phyloP scores from a whole-genome alignment of 352 stramenopile species.

The Blastocystis sp. region DNA sequence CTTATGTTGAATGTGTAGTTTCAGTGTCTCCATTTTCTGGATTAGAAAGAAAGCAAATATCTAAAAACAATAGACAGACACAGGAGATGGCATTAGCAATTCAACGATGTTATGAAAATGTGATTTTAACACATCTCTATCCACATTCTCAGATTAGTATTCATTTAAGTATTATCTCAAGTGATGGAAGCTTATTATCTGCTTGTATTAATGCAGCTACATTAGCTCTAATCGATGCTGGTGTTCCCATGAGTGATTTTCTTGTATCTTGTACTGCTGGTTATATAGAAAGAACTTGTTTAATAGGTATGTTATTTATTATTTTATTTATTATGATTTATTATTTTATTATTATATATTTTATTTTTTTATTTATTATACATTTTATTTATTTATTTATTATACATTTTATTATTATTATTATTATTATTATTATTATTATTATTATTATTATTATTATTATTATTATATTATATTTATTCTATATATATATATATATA shows the following conservation, averaged over 20 bases:
- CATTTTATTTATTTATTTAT: no score
- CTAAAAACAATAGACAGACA: neutral
- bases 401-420: no score
- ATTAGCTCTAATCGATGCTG: constrained; percentile 19
- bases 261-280: constrained; percentile 17
- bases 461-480: no score
- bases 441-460: no score
- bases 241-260: constrained; percentile 17
- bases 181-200: constrained; percentile 9
- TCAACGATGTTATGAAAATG: constrained; percentile 20
- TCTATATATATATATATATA: no score
- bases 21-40: constrained; percentile 13
- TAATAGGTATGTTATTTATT: neutral
- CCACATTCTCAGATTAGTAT: constrained; percentile 25
- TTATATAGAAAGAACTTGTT: constrained; percentile 31
- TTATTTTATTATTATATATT: no score
- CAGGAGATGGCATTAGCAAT: constrained; percentile 12
- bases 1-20: neutral
- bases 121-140: constrained; percentile 25
- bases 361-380: no score
- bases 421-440: no score
- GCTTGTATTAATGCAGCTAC: constrained; percentile 4
- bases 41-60: constrained; percentile 8
- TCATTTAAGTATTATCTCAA: constrained; percentile 13
- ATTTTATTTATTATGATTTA: neutral